These are phyloP conservation scores for Lagenaria siceraria DNA, from an alignment of 306 rosid genomes.

Conservation along the genomic window DNA sequence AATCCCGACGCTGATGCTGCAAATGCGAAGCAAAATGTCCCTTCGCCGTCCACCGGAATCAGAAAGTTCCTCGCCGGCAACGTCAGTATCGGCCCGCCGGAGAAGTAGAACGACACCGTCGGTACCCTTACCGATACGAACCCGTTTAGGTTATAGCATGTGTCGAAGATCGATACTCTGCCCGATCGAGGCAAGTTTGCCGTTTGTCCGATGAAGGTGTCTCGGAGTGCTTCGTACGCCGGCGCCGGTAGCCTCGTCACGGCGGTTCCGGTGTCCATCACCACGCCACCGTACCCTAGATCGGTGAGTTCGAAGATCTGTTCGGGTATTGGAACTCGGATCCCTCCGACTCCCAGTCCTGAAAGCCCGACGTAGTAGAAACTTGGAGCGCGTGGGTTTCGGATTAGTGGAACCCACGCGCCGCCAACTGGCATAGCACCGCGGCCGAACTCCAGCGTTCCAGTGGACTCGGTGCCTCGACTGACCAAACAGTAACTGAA, in stretches of 20 bases:
- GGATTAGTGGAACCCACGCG: slow-evolving; percentile 65
- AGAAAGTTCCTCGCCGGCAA: slow-evolving; percentile 66
- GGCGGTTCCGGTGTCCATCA: slow-evolving; percentile 94
- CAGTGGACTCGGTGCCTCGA: slow-evolving; percentile 39
- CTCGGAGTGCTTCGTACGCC: slow-evolving; percentile 50
- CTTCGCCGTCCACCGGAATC: slow-evolving; percentile 55
- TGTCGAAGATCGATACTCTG: slow-evolving; percentile 65
- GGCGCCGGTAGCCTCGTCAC: slow-evolving; percentile 55
- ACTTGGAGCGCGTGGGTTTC: slow-evolving; percentile 53
- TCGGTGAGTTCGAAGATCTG: slow-evolving; percentile 32
- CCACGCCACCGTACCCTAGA: slow-evolving; percentile 60
- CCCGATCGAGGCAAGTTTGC: slow-evolving; percentile 50
- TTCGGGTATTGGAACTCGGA: slow-evolving; percentile 38
- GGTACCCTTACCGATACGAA: slow-evolving; percentile 81
- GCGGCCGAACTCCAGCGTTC: slow-evolving; percentile 61
- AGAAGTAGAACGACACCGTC: slow-evolving; percentile 66
- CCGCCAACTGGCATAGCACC: slow-evolving; percentile 70
- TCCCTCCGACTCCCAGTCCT: slow-evolving; percentile 83
- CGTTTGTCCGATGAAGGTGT: slow-evolving; percentile 48
- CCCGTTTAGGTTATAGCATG: slow-evolving; percentile 56
- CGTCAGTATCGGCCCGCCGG: slow-evolving; percentile 65
- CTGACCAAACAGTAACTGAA: slow-evolving; percentile 64
- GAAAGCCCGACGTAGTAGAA: slow-evolving; percentile 60
- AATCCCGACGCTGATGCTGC: slow-evolving; percentile 37
- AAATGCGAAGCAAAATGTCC: slow-evolving; percentile 79